A percentile compares a stretch with the other conserved stretches of the same genome.
Evolutionary conservation across 2,329 filamentous ascomycete genomes (phyloP).

Genomic region (Phaeoacremonium minimum): DNA sequence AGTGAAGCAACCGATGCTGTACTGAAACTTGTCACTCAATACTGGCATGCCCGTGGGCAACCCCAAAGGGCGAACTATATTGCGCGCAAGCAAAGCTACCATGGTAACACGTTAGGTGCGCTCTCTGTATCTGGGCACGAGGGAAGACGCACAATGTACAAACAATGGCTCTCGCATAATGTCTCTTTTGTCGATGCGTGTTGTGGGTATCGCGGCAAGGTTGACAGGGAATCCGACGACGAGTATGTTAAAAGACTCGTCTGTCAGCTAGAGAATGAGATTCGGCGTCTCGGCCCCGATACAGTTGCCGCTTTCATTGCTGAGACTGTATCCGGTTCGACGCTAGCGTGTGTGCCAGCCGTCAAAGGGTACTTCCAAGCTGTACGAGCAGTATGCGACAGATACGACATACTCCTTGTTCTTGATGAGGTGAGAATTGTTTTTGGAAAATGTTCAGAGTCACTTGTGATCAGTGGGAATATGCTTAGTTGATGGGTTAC

Average conservation of each 20-base stretch:
- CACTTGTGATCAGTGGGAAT: no score
- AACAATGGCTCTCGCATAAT: constrained; percentile 42
- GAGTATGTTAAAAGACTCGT: constrained; percentile 48
- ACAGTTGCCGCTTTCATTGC: constrained; percentile 56
- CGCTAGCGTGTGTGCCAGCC: constrained; percentile 59
- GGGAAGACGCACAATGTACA: constrained; percentile 44
- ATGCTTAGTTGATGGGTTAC: no score
- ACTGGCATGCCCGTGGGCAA: constrained; percentile 47
- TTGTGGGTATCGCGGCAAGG: constrained; percentile 48
- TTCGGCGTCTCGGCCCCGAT: constrained; percentile 45
- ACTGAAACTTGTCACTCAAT: constrained; percentile 56
- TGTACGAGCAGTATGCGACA: constrained; percentile 59
- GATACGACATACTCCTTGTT: constrained; percentile 62
- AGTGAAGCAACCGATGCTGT: constrained; percentile 54
- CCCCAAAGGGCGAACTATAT: constrained; percentile 49
- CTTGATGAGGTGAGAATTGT: constrained; percentile 41
- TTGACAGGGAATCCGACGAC: constrained; percentile 35
- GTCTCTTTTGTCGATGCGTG: constrained; percentile 50
- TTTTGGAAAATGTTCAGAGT: no score
- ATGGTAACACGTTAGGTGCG: constrained; percentile 54
- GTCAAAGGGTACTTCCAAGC: constrained; percentile 61
- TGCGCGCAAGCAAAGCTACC: constrained; percentile 52
- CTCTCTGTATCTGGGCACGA: constrained; percentile 48
- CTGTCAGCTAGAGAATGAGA: constrained; percentile 51
- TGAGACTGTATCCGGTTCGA: constrained; percentile 57